These are phyloP conservation scores for Heimioporus punctisporus DNA, from an alignment of 1,284 basidiomycete species.

Conservation along the genomic window DNA sequence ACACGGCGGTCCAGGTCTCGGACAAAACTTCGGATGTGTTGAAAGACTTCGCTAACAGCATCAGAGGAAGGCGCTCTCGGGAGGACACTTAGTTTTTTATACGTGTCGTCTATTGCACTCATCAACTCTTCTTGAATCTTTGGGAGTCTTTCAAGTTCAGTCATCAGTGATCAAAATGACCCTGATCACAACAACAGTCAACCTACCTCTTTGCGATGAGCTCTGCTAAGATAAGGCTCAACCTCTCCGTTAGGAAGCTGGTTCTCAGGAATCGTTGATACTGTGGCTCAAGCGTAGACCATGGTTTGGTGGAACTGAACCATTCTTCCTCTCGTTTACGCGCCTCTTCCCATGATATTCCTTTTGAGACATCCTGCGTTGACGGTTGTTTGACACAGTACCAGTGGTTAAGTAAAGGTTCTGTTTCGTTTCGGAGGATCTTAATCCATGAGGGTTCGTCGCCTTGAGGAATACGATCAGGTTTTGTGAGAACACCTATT, in stretches of 20 bases:
- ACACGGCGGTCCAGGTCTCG: constrained; percentile 46
- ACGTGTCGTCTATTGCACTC: constrained; percentile 43
- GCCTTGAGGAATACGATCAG: constrained; percentile 68
- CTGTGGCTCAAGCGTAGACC: constrained; percentile 51
- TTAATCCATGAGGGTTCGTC: constrained; percentile 63
- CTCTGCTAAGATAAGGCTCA: constrained; percentile 57
- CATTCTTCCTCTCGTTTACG: constrained; percentile 66
- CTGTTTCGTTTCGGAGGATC: constrained; percentile 57
- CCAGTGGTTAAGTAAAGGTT: constrained; percentile 65
- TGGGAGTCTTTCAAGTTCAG: constrained; percentile 52
- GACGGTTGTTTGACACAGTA: constrained; percentile 76
- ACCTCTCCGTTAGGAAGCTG: constrained; percentile 49
- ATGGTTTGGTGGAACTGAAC: constrained; percentile 59
- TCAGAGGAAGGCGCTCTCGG: constrained; percentile 57
- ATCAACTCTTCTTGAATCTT: constrained; percentile 55
- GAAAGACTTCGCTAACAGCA: constrained; percentile 55
- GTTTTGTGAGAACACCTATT: constrained; percentile 81
- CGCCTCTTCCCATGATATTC: constrained; percentile 62
- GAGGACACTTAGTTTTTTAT: constrained; percentile 40
- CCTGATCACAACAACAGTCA: too few relatives aligned
- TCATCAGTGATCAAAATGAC: too few relatives aligned
- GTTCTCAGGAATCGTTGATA: constrained; percentile 59
- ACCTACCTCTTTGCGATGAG: constrained; percentile 58
- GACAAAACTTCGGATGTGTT: constrained; percentile 47
- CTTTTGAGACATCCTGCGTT: constrained; percentile 51